Percentiles rank a stretch among this genome's conserved stretches.
These are phyloP conservation scores for Syzygium malaccense DNA, from an alignment of 441 rosid species.

Conservation along the genomic window DNA sequence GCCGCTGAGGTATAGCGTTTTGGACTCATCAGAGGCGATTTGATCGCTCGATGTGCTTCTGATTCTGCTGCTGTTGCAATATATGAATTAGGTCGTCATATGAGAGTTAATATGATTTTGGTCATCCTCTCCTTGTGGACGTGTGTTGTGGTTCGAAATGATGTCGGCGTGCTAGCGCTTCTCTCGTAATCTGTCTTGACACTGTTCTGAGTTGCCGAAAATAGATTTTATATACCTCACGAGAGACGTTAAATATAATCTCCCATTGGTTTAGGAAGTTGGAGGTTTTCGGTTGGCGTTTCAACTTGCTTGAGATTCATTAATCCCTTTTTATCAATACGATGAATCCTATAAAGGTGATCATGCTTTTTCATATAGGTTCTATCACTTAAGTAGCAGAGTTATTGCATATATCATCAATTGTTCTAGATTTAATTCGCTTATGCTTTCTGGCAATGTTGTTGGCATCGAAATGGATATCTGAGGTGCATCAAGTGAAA, in stretches of 20 bases:
- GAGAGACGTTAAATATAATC: background rate
- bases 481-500: conserved; percentile 49
- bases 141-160: background rate
- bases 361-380: background rate
- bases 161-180: background rate
- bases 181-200: background rate
- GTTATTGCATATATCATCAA: background rate
- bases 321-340: background rate
- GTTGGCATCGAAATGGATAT: background rate
- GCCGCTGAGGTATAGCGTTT: conserved; percentile 46
- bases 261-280: background rate
- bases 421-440: background rate
- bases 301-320: background rate
- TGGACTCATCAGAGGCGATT: background rate
- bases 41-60: background rate
- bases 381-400: background rate
- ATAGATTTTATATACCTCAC: background rate
- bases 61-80: background rate
- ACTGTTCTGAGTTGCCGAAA: background rate
- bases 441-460: background rate
- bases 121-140: background rate
- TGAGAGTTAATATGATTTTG: background rate
- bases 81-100: background rate
- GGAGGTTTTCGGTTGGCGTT: background rate
- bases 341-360: background rate